These are phyloP conservation scores for Exutisphaerella laricina DNA, from an alignment of 2,329 filamentous ascomycete genomes.

Conservation along the genomic window DNA sequence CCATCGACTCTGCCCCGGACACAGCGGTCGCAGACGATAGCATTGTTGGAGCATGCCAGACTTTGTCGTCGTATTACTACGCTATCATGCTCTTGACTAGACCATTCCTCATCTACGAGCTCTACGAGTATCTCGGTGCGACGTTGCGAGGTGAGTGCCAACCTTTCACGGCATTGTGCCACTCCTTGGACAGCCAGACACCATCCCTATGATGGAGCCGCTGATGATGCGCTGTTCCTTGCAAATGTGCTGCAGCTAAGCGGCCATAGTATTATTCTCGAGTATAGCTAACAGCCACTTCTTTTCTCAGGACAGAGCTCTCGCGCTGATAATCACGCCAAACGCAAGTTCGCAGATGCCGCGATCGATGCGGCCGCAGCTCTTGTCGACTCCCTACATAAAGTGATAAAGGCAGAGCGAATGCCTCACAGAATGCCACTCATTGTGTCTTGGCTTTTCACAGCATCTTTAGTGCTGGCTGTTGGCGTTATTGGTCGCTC, in stretches of 20 bases:
- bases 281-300: no score
- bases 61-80: conserved; percentile 50
- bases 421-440: conserved; percentile 22
- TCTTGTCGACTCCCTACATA: conserved; percentile 23
- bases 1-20: not conserved
- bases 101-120: conserved; percentile 50
- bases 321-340: conserved; percentile 19
- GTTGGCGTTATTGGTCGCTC: conserved; percentile 26
- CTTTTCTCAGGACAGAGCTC: no score
- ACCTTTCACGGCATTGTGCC: no score
- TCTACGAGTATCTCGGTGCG: conserved; percentile 37
- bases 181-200: no score
- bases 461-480: conserved; percentile 27
- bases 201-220: no score
- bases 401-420: conserved; percentile 14
- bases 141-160: conserved; percentile 15
- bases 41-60: conserved; percentile 43
- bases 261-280: no score
- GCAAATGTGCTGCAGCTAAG: no score
- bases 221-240: no score
- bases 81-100: conserved; percentile 50
- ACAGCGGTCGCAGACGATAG: not conserved
- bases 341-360: conserved; percentile 27
- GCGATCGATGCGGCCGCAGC: conserved; percentile 27
- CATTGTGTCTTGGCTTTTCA: conserved; percentile 30